Percentiles rank a stretch among this genome's conserved stretches.
These are phyloP conservation scores for Tetraselmis striata DNA, from an alignment of 139 green algal species.

Conservation along the genomic window DNA sequence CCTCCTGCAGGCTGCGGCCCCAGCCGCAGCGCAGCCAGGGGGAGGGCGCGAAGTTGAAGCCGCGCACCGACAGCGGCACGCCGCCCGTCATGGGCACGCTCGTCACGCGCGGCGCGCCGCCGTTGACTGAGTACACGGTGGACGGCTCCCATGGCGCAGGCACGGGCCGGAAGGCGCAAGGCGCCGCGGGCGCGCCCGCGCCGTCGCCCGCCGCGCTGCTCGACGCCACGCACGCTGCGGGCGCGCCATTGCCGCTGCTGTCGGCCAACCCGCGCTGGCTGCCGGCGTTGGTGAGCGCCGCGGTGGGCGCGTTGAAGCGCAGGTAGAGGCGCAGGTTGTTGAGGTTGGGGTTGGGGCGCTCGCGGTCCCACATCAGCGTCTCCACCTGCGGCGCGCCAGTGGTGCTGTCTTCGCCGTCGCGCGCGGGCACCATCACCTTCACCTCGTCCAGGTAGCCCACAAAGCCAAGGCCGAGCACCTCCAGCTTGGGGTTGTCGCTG, in stretches of 20 bases:
- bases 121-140: slow-evolving; percentile 6
- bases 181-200: not conserved
- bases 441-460: slow-evolving; percentile 18
- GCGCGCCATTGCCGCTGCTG: not conserved
- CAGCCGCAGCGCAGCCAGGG: slow-evolving; percentile 19
- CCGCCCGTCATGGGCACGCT: not conserved
- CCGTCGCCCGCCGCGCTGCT: not conserved
- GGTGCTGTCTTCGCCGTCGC: not conserved
- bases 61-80: slow-evolving; percentile 2
- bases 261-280: not conserved
- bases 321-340: not conserved
- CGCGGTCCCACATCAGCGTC: not conserved
- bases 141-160: slow-evolving; percentile 16
- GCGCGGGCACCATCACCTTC: slow-evolving; percentile 3
- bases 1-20: not conserved
- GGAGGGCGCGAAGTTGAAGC: slow-evolving; percentile 23
- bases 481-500: slow-evolving; percentile 3
- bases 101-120: not conserved
- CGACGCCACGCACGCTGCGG: not conserved
- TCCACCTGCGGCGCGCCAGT: too few species aligned
- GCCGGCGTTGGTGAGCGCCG: not conserved
- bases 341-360: not conserved
- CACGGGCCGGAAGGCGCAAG: slow-evolving; percentile 2
- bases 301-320: not conserved
- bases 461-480: slow-evolving; percentile 9